Percentiles rank a stretch among this genome's conserved stretches.
Evolutionary conservation across 1,139 yeast species (phyloP).

Genomic region (Kodamaea sp.): DNA sequence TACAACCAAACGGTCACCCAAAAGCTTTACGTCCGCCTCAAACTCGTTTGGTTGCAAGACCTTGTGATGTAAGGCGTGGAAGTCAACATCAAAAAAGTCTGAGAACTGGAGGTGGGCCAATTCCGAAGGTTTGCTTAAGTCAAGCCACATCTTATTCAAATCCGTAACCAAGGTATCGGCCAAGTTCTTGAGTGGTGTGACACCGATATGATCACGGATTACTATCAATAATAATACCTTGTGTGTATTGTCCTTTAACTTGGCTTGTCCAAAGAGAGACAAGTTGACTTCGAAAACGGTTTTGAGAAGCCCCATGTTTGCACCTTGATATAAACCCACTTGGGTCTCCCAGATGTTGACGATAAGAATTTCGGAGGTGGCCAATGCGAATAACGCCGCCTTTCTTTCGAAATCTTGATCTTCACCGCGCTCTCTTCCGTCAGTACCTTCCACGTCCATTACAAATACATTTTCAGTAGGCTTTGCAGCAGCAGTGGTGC

Average conservation of each 20-base stretch:
- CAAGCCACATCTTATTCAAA: conserved; percentile 74
- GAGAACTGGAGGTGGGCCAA: conserved; percentile 52
- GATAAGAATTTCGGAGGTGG: conserved; percentile 88
- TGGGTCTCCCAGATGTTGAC: conserved; percentile 97
- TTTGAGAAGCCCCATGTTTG: conserved; percentile 91
- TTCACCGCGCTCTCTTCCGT: conserved; percentile 96
- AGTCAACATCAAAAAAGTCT: conserved; percentile 84
- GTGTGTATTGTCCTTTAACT: conserved; percentile 43
- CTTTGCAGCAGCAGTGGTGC: conserved; percentile 22
- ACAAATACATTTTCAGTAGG: conserved; percentile 59
- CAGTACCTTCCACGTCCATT: conserved; percentile 97
- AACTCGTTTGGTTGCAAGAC: conserved; percentile 77
- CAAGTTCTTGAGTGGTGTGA: conserved; percentile 77
- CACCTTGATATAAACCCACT: conserved; percentile 95
- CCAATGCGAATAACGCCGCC: conserved; percentile 90
- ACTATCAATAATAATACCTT: conserved; percentile 83
- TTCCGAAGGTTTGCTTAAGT: conserved; percentile 70
- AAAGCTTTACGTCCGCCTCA: conserved; percentile 54
- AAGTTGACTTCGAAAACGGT: conserved; percentile 96
- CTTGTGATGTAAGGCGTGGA: conserved; percentile 84
- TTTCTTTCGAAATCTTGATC: conserved; percentile 98
- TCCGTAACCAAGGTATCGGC: conserved; percentile 70
- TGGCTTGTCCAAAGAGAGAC: conserved; percentile 63
- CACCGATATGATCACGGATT: conserved; percentile 87
- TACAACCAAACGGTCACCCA: conserved; percentile 64